phyloP scores from a whole-genome alignment of 225 moss, liverwort and hornwort genomes.

The Ulota crispa region DNA sequence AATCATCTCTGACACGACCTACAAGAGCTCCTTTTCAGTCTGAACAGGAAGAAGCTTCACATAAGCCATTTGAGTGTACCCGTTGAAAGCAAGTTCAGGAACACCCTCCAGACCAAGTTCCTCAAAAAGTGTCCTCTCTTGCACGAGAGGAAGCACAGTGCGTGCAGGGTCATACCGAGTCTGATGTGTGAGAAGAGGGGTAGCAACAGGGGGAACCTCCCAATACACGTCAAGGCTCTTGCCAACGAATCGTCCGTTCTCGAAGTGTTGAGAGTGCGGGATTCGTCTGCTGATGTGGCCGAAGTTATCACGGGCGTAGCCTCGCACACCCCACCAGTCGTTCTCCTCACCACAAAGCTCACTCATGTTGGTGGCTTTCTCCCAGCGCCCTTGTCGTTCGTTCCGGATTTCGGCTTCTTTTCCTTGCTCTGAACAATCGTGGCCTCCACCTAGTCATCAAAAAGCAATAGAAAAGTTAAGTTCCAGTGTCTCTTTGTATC shows the following conservation, averaged over 20 bases:
- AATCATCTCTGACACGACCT: neutral
- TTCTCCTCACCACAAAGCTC: conserved; percentile 32
- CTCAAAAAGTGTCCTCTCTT: neutral
- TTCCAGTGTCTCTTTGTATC: neutral
- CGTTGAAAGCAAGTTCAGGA: neutral
- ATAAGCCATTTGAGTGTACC: conserved; percentile 20
- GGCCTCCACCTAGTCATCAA: conserved; percentile 11
- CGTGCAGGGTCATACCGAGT: conserved; percentile 34
- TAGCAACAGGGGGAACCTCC: conserved; percentile 32
- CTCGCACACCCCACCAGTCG: conserved; percentile 39
- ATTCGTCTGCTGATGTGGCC: conserved; percentile 11
- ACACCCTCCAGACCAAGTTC: conserved; percentile 1
- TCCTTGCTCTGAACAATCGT: neutral
- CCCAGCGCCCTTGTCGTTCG: conserved; percentile 13
- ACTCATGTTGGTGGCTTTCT: conserved; percentile 29
- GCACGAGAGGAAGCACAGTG: conserved; percentile 23
- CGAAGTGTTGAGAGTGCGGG: conserved; percentile 28
- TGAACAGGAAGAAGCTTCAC: conserved; percentile 6
- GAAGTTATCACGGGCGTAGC: conserved; percentile 28
- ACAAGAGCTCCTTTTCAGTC: neutral
- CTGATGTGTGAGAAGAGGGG: conserved; percentile 26
- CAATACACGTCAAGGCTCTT: conserved; percentile 29
- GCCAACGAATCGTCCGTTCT: conserved; percentile 23
- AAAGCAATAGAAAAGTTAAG: neutral
- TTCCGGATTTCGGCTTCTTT: neutral